Evolutionary conservation across 139 green algal genomes (phyloP), one percentile per base, ranked within the genome.

Genomic region (Chlamydomonas asymmetrica): DNA sequence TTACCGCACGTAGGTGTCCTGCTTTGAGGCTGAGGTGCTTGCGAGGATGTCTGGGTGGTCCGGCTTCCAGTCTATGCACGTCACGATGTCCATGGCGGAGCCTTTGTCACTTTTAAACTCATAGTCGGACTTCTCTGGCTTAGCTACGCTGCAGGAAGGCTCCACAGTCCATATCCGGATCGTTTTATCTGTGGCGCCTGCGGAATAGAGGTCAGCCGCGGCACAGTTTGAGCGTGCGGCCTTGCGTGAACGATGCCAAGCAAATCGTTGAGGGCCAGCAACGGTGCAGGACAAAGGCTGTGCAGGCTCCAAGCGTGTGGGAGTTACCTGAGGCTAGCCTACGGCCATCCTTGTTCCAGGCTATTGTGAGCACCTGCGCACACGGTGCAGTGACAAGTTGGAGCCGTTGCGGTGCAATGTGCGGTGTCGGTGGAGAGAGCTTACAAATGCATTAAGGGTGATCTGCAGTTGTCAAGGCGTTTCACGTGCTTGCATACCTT

Each of bases 91-190:
- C 35, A 31, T 76, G 59, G 67, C 56, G 4, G 39, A 61, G 38
- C n/a, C 2, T n/a, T n/a, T n/a, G n/a, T n/a, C n/a, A n/a, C n/a
- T n/a, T n/a, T n/a, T n/a, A 41, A 68, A 76, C 41, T 76, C 70
- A 22, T 39, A 56, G 23, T 76, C 70, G 4, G 40, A 10, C 32
- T 57, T 56, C 41, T 76, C 70, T 2, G 31, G 48, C 43, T 68
- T 67, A 3, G 57, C 41, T 18, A 76, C 70, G 9, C 27, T 23
- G 41, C 29, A 48, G 38, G 37, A 18, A 29, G 64, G 74, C 74
- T 80, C 65, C 32, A 75, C 41, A 16, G 65, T 63, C 73, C 73
- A 79, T 32, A 79, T 63, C 27, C 73, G 73, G 13, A 79, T 72
- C 25, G 29, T 60, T 27, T 41, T 49, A 37, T 79, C 73, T 1